These are phyloP conservation scores for Pichia californica DNA, from an alignment of 805 yeast genomes.

Conservation along the genomic window DNA sequence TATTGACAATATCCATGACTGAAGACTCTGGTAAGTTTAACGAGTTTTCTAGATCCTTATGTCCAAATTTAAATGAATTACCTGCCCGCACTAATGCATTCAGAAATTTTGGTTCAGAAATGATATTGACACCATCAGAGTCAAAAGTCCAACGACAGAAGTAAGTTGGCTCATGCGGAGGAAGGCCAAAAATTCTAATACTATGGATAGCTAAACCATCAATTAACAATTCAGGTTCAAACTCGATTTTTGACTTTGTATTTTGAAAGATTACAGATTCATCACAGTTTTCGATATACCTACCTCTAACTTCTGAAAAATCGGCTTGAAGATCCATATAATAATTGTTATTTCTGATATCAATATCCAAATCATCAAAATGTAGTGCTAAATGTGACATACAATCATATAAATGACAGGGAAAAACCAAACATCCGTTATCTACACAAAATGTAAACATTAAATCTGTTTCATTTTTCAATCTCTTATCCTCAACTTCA, in stretches of 20 bases:
- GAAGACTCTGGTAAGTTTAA: constrained; percentile 49
- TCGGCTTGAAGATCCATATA: constrained; percentile 89
- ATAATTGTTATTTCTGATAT: constrained; percentile 80
- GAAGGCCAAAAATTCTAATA: constrained; percentile 88
- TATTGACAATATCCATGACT: constrained; percentile 62
- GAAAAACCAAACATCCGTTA: constrained; percentile 67
- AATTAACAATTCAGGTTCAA: constrained; percentile 41
- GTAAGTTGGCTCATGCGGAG: constrained; percentile 84
- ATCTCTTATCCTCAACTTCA: constrained; percentile 27
- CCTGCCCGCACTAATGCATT: constrained; percentile 38
- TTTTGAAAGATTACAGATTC: constrained; percentile 20
- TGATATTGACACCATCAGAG: constrained; percentile 50
- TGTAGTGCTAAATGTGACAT: constrained; percentile 54
- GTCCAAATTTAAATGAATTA: constrained; percentile 53
- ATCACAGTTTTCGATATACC: constrained; percentile 20
- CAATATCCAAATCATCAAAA: constrained; percentile 64
- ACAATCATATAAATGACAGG: constrained; percentile 60
- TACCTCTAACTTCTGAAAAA: constrained; percentile 49
- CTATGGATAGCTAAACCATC: constrained; percentile 69
- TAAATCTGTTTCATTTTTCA: constrained; percentile 70
- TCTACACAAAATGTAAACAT: constrained; percentile 63
- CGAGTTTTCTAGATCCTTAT: constrained; percentile 70
- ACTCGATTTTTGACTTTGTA: constrained; percentile 18
- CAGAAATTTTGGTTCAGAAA: constrained; percentile 43
- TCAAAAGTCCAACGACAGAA: constrained; percentile 86